Base-by-base conservation (phyloP, 2,329 filamentous ascomycete species). In the Dothiorella sarmentorum region DNA sequence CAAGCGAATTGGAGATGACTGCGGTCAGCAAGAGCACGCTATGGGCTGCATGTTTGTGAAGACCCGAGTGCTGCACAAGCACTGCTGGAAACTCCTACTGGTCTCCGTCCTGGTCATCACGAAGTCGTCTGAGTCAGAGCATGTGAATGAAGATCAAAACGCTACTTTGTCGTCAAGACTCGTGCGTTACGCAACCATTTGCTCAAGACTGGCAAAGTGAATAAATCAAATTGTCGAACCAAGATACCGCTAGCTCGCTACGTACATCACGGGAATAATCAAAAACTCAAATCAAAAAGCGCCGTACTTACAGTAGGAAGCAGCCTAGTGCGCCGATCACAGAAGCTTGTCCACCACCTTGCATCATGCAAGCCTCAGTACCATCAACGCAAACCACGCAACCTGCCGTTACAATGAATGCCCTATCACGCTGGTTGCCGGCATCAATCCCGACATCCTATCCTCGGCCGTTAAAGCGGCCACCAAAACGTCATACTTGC, bases 281-380 rank as follows among this genome's bases (percentile, higher is more conserved):
- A n/a, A n/a, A n/a, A n/a, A n/a, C n/a, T n/a, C n/a, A n/a, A n/a
- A n/a, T n/a, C n/a, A n/a, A n/a, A n/a, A n/a, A n/a, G n/a, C n/a
- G n/a, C n/a, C n/a, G n/a, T n/a, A n/a, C n/a, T n/a, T n/a, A n/a
- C n/a, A n/a, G n/a, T n/a, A n/a, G n/a, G n/a, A n/a, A n/a, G 24
- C 31, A 4, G 18, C 18, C 47, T 38, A 26, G 31, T 7, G 27
- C 24, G 49, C 6, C 49, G 49, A 53, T 53, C 49, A 18, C 6
- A 33, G 18, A 53, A 53, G 49, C 49, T 53, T 53, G 27, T 40
- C 15, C 10, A 52, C 35, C 22, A 15, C 35, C 37, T 53, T 53
- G 49, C 49, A 53, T 53, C 49, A 52, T 38, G 18, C 5, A 40
- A 33, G 49, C 33, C 35, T 40, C 49, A 17, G 18, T 26, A 47